Conservation (phyloP, 768 basidiomycete species). For the Tylopilus felleus region DNA sequence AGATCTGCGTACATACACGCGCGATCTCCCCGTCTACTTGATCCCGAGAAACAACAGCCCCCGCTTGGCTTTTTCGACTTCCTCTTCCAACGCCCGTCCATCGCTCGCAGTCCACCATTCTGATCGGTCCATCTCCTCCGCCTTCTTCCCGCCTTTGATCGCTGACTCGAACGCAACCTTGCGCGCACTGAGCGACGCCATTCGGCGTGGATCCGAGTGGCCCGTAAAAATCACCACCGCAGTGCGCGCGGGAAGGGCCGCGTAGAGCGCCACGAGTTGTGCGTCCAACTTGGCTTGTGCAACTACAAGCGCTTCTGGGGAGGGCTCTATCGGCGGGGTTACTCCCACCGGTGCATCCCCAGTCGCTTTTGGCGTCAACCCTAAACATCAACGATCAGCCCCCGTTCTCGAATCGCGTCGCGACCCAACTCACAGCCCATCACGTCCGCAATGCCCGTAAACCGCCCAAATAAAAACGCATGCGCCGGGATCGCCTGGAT, state of each 20-base stretch:
- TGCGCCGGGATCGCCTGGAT: constrained; percentile 58
- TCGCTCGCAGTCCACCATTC: constrained; percentile 76
- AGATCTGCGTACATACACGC: no score
- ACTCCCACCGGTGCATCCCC: constrained; percentile 32
- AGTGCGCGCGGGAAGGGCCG: constrained; percentile 69
- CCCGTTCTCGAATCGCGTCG: background rate
- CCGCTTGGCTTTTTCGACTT: constrained; percentile 72
- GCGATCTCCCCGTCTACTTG: no score
- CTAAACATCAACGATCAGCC: constrained; percentile 30
- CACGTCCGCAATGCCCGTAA: constrained; percentile 76
- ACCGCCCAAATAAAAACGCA: constrained; percentile 80
- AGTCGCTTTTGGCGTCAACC: constrained; percentile 57
- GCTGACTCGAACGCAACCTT: constrained; percentile 71
- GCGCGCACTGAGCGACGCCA: constrained; percentile 68
- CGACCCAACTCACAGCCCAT: constrained; percentile 65
- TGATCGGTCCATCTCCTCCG: constrained; percentile 52
- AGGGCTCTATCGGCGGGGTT: constrained; percentile 28
- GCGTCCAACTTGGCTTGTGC: constrained; percentile 54
- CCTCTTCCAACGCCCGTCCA: constrained; percentile 74
- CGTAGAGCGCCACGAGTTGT: constrained; percentile 60
- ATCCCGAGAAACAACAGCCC: constrained; percentile 82
- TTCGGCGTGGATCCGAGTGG: constrained; percentile 80
- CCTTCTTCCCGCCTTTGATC: constrained; percentile 50
- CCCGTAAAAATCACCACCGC: constrained; percentile 86
- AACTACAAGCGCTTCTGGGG: constrained; percentile 33